Evolutionary conservation across 805 yeast species (phyloP), one percentile per base, ranked within the genome.

Genomic region (Wickerhamiella shivajii): DNA sequence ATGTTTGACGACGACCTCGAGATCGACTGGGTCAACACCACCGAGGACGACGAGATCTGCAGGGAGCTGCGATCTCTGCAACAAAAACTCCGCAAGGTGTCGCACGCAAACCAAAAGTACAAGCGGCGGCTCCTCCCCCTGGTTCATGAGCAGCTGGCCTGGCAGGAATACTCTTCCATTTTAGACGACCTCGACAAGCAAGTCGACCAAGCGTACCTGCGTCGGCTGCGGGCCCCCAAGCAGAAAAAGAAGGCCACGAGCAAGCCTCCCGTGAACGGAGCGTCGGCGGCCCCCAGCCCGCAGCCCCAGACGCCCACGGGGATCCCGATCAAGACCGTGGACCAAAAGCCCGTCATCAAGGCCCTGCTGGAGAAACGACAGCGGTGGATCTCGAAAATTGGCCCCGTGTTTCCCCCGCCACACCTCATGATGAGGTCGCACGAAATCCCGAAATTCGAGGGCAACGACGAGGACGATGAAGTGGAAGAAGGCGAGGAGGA

Each of bases 101-200:
- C 74, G 3, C 61, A 59, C 16, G 61, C 69, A 37, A 90, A 90
- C 52, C 66, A 73, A 37, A 69, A 66, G 39, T 63, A 87, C 34
- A 80, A 80, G 53, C 64, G 69, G 38, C 58, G 62, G 25, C 50
- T 90, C 23, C 57, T 74, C 17, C 92, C 93, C 1, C 46, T 76
- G 1, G 66, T 90, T 11, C 87, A 84, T 44, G 90, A 79, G 43
- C 93, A 80, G 45, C 64, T 90, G 46, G 94, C 96, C 18, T 90
- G 85, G 73, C 95, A 87, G 52, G 98, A 90, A 53, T 90, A 81
- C 53, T 64, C 75, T 38, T 77, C 87, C 9, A 85, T 90, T 34
- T 56, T 84, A 39, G 97, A 90, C 37, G 97, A 90, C 51, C 63
- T 90, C 44, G 96, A 90, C 53, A 90, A 87, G 53, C 99, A 90